Conservation (phyloP, 2,329 filamentous ascomycete genomes). For the Fusarium ambrosium region DNA sequence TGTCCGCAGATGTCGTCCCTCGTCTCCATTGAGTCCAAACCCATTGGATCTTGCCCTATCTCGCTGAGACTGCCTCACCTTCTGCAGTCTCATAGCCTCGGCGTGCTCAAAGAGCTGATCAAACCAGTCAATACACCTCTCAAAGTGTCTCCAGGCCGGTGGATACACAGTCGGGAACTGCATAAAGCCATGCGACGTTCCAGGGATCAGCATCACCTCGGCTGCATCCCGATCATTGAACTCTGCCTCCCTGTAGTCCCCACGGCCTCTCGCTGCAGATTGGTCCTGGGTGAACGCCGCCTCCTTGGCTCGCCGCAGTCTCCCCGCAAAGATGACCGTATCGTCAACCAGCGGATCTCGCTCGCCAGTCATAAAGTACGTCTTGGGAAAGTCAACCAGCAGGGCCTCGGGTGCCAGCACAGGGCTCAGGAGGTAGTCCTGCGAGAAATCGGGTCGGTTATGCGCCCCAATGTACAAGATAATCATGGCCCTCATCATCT, state of each 20-base stretch:
- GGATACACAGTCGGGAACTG: constrained; percentile 92
- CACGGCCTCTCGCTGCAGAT: constrained; percentile 17
- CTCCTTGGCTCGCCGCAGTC: constrained; percentile 84
- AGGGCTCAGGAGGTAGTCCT: constrained; percentile 91
- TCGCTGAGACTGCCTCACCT: constrained; percentile 29
- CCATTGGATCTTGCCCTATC: constrained; percentile 13
- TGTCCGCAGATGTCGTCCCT: constrained; percentile 52
- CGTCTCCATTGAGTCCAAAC: constrained; percentile 40
- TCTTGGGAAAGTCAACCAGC: constrained; percentile 90
- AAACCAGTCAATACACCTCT: constrained; percentile 85
- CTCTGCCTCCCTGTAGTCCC: constrained; percentile 46
- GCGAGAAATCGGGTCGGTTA: constrained; percentile 91
- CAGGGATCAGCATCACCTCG: constrained; percentile 87
- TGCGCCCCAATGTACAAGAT: constrained; percentile 96
- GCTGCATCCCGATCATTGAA: constrained; percentile 60
- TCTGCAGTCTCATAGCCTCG: constrained; percentile 55
- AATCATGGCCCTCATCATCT: constrained; percentile 99
- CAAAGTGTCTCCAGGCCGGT: constrained; percentile 89
- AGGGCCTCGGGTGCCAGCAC: constrained; percentile 89
- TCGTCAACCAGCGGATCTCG: constrained; percentile 96
- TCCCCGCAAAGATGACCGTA: constrained; percentile 94
- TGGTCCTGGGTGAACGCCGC: constrained; percentile 51
- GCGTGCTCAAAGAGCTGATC: constrained; percentile 76
- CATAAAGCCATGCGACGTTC: constrained; percentile 92
- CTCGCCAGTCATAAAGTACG: constrained; percentile 94